Conservation (phyloP, 345 rosid genomes). For the Citrus inodora region DNA sequence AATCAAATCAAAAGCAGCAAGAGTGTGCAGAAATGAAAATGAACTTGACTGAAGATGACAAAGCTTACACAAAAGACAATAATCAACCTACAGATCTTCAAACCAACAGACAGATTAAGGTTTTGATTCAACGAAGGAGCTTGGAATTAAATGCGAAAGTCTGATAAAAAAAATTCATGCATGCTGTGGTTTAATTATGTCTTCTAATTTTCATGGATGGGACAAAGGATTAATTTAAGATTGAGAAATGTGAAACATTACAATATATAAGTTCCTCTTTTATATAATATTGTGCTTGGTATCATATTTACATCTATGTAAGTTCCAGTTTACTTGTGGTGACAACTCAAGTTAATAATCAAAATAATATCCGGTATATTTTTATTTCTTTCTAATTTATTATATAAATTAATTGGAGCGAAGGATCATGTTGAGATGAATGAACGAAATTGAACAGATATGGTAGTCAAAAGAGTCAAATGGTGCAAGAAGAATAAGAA, state of each 20-base stretch:
- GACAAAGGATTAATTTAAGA: background rate
- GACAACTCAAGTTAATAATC: background rate
- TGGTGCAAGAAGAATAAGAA: too few species aligned
- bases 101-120: background rate
- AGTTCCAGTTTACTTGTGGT: background rate
- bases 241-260: background rate
- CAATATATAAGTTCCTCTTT: background rate
- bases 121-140: background rate
- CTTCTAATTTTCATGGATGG: too few species aligned
- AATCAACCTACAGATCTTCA: background rate
- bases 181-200: too few species aligned
- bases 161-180: too few species aligned
- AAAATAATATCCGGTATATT: too few species aligned
- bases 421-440: too few species aligned
- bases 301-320: background rate
- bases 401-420: too few species aligned
- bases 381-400: too few species aligned
- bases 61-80: background rate
- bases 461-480: too few species aligned
- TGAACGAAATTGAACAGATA: too few species aligned
- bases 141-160: background rate
- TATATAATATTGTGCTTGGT: background rate
- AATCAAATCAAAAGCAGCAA: slow-evolving; percentile 5
- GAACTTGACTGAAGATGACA: background rate
- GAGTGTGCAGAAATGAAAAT: background rate